Evolutionary conservation across 1,139 yeast species (phyloP).

Genomic region (Diutina rugosa): DNA sequence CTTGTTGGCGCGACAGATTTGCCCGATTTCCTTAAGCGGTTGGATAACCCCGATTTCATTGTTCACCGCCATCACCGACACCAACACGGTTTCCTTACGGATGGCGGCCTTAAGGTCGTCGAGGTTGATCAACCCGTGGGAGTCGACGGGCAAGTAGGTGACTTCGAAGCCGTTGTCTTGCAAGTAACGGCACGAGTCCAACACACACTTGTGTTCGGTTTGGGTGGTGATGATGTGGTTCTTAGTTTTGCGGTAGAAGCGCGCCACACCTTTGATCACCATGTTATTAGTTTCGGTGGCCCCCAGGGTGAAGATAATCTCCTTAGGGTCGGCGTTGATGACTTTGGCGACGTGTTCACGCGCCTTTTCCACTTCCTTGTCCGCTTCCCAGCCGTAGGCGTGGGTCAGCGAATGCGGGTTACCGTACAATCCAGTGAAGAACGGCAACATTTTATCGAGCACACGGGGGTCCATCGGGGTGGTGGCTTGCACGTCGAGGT

Average conservation of each 20-base stretch:
- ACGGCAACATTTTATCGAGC: constrained; percentile 83
- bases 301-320: constrained; percentile 92
- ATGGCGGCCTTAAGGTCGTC: constrained; percentile 73
- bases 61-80: constrained; percentile 95
- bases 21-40: constrained; percentile 90
- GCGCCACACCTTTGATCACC: constrained; percentile 90
- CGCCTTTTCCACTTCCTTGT: constrained; percentile 79
- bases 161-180: constrained; percentile 97
- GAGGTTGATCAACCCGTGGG: constrained; percentile 69
- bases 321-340: constrained; percentile 91
- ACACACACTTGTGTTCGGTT: constrained; percentile 95
- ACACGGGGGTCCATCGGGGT: constrained; percentile 98
- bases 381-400: constrained; percentile 99
- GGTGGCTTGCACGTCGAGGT: constrained; percentile 93
- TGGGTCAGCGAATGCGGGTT: constrained; percentile 97
- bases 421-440: constrained; percentile 89
- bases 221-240: constrained; percentile 91
- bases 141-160: constrained; percentile 76
- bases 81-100: constrained; percentile 82
- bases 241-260: constrained; percentile 82
- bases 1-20: constrained; percentile 72
- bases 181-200: constrained; percentile 88
- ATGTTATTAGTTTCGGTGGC: constrained; percentile 96
- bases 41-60: constrained; percentile 97
- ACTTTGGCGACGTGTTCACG: constrained; percentile 70